Evolutionary conservation across 2,329 filamentous ascomycete species (phyloP), one percentile per base, ranked within the genome.

Genomic region (Leptographium wingfieldii): DNA sequence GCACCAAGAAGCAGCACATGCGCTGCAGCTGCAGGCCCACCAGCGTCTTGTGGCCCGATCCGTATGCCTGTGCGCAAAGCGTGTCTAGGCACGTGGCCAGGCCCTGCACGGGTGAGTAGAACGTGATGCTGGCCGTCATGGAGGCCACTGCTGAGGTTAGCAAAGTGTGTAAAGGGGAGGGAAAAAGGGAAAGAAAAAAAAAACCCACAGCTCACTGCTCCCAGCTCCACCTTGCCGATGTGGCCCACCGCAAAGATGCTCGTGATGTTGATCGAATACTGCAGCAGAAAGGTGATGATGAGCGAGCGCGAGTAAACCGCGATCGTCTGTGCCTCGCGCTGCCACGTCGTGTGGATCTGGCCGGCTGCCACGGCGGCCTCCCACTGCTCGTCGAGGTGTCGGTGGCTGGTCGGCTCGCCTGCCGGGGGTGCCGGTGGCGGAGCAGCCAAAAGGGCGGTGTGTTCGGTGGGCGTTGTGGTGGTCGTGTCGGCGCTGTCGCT

Each of bases 1-100:
- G 65, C 77, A 86, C 14, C 3, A 92, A 77, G 68, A 95, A 92
- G 68, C 80, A 88, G 1, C 86, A 76, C 88, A 92, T 92, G 56
- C 88, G 79, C 71, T 94, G 88, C 63, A 91, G 77, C 67, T 94
- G 88, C 60, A 94, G 72, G 1, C 89, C 92, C 12, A 97, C 92
- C 5, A 97, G 81, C 66, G 92, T 88, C 69, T 88, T 95, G 70
- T 87, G 88, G 0, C 92, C 92, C 0, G 89, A 95, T 2, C 94
- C 92, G 69, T 95, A 97, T 0, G 94, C 92, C 72, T 97, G 92
- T 0, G 92, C 84, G 71, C 92, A 96, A 2, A 97, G 83, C 0
- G 92, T 97, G 72, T 97, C 92, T 46, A 97, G 77, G 64, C 87
- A 90, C 5, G 92, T 97, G 1, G 91, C 87, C 16, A 97, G 79